Base-by-base conservation (phyloP, 352 stramenopile genomes). In the Pythium chondricola region DNA sequence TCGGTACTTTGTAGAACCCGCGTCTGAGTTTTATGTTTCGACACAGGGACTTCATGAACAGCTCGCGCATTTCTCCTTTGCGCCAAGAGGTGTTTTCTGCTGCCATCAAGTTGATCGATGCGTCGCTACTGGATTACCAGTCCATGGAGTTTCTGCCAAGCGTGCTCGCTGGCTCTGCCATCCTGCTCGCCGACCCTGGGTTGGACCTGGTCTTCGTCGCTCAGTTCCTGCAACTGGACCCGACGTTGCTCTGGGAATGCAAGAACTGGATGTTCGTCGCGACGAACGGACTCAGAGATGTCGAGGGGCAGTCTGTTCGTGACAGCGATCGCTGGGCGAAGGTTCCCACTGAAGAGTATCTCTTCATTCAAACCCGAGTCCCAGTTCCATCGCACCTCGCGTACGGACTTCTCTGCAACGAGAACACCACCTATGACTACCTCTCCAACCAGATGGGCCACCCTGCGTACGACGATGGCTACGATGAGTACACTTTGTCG, bases 191-290 rank as follows among this genome's bases (percentile, higher is more conserved):
- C 31, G 79, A 90, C 35, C 56, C 72, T 18, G 68, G 59, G 11
- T 61, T 90, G 32, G 79, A 90, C 51, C 71, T 88, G 32, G 65
- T 83, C 48, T 90, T 86, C 52, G 76, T 88, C n/a, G 79, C 79
- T 26, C 75, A 88, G 58, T 90, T 90, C 42, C 55, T 90, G 25
- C 79, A 90, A 51, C 58, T 90, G 10, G 79, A 90, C 45, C 72
- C 74, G 24, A 82, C 70, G 22, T 69, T 90, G 46, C 62, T 90
- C 17, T 90, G 77, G 76, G 79, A 90, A 29, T 90, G 79, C 65
- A 85, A 86, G 64, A 80, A 68, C 47, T 90, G 79, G 79, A 67
- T 90, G 16, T 75, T 83, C 40, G 52, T 60, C 10, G 69, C 80
- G 47, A 73, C 74, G 10, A 83, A 72, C 36, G 66, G 61, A 4